Evolutionary conservation across 129 eudicot genomes (phyloP).

Genomic region (Lonicera japonica): DNA sequence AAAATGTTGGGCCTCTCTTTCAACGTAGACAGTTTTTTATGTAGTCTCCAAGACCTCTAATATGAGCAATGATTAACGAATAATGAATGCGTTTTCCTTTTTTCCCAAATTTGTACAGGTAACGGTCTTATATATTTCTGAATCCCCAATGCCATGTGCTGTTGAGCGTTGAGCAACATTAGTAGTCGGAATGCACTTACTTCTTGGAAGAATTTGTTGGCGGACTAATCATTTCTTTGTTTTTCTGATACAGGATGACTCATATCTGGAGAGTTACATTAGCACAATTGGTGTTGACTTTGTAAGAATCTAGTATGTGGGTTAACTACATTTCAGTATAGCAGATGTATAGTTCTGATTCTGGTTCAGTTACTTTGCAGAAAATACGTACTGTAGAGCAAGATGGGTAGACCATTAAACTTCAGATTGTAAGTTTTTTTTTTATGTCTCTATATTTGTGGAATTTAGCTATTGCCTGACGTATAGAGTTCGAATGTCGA

Average conservation of each 20-base stretch:
- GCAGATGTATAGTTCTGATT: not conserved
- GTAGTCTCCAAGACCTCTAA: no score
- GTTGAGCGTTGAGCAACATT: not conserved
- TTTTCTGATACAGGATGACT: constrained; percentile 54
- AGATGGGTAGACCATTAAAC: constrained; percentile 85
- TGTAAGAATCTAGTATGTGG: constrained; percentile 32
- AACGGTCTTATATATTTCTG: not conserved
- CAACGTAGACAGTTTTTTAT: no score
- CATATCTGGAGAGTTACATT: constrained; percentile 79
- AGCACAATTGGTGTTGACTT: constrained; percentile 88
- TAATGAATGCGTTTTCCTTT: not conserved
- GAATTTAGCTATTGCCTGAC: not conserved
- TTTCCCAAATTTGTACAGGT: not conserved
- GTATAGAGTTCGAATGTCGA: not conserved
- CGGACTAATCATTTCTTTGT: not conserved
- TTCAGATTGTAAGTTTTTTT: constrained; percentile 55
- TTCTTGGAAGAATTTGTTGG: constrained; percentile 4
- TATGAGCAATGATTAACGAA: not conserved
- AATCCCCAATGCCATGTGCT: no score
- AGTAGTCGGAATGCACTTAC: not conserved
- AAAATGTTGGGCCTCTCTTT: no score
- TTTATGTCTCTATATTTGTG: not conserved
- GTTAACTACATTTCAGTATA: not conserved
- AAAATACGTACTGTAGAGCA: constrained; percentile 90
- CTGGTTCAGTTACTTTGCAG: constrained; percentile 28